These are phyloP conservation scores for Podospora comata DNA, from an alignment of 495 filamentous ascomycete species.

Conservation along the genomic window DNA sequence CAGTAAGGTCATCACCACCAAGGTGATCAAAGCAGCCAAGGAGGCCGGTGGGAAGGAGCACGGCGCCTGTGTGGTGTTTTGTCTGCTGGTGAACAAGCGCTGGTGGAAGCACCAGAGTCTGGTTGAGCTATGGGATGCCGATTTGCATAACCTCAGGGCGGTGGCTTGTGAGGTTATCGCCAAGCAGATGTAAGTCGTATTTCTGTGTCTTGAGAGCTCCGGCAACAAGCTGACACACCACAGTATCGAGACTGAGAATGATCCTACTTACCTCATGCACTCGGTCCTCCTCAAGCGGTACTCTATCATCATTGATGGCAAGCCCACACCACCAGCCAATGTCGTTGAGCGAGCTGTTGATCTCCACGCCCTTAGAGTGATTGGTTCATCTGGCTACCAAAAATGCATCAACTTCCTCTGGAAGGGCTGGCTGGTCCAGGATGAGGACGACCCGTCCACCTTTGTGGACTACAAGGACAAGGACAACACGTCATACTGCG, in stretches of 20 bases:
- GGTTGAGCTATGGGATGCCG: slow-evolving; percentile 86
- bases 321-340: slow-evolving; percentile 72
- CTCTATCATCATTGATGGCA: slow-evolving; percentile 68
- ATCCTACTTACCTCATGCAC: slow-evolving; percentile 72
- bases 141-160: slow-evolving; percentile 73
- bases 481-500: slow-evolving; percentile 67
- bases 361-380: slow-evolving; percentile 81
- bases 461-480: slow-evolving; percentile 82
- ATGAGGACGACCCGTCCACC: slow-evolving; percentile 78
- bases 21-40: slow-evolving; percentile 73
- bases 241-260: slow-evolving; percentile 73
- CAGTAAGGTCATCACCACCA: slow-evolving; percentile 74
- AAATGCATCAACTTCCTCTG: slow-evolving; percentile 88
- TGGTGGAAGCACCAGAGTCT: slow-evolving; percentile 86
- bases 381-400: slow-evolving; percentile 90
- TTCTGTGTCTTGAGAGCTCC: background rate
- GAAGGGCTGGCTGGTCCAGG: slow-evolving; percentile 94
- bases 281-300: slow-evolving; percentile 87
- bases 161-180: slow-evolving; percentile 91
- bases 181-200: slow-evolving; percentile 58
- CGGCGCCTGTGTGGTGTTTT: slow-evolving; percentile 73
- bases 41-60: slow-evolving; percentile 77
- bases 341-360: slow-evolving; percentile 90
- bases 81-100: slow-evolving; percentile 78
- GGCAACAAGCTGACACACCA: slow-evolving; percentile 29